phyloP scores from a whole-genome alignment of 768 basidiomycete species.

The Lyophyllum decastes region DNA sequence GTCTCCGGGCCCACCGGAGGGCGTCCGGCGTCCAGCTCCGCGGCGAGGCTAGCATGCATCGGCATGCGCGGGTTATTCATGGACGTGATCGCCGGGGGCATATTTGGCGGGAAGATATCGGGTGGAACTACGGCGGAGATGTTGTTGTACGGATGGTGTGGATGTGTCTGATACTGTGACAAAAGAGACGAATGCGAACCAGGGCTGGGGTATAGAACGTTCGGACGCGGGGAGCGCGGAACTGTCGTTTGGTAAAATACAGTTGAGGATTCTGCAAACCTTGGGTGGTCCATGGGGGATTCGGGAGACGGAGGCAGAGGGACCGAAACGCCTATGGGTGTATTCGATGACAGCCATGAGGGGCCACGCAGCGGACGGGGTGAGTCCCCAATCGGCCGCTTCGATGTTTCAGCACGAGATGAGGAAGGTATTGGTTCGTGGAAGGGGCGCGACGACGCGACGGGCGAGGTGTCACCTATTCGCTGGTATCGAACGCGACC shows the following conservation, averaged over 20 bases:
- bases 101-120: constrained; percentile 44
- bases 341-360: constrained; percentile 39
- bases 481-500: constrained; percentile 31
- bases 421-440: constrained; percentile 25
- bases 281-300: constrained; percentile 32
- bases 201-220: constrained; percentile 46
- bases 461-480: constrained; percentile 23
- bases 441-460: constrained; percentile 13
- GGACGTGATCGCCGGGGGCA: constrained; percentile 39
- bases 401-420: constrained; percentile 38
- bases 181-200: constrained; percentile 42
- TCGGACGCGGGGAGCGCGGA: constrained; percentile 47
- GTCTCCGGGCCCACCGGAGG: constrained; percentile 39
- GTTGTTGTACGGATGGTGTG: constrained; percentile 28
- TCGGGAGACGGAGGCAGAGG: constrained; percentile 54
- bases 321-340: constrained; percentile 34
- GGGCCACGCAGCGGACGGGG: constrained; percentile 40
- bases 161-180: constrained; percentile 41
- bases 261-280: constrained; percentile 49
- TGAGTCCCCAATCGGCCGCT: constrained; percentile 46
- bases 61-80: constrained; percentile 35
- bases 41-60: constrained; percentile 18
- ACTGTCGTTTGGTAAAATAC: constrained; percentile 69
- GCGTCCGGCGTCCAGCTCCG: constrained; percentile 16
- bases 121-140: constrained; percentile 30